Base-by-base conservation (phyloP, 441 rosid genomes). In the Gossypium schwendimanii region DNA sequence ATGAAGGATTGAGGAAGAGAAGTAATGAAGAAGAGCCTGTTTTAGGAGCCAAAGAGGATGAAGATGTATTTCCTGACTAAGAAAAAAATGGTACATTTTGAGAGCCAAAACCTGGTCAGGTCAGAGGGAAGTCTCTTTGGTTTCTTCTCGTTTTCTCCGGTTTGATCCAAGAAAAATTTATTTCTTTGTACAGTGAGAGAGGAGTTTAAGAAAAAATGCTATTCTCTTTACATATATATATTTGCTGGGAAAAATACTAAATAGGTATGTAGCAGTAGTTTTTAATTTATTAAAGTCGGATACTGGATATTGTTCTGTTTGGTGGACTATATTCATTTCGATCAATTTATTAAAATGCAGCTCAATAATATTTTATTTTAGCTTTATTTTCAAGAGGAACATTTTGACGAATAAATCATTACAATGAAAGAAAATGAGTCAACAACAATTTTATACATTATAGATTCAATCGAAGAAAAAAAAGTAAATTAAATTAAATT, bases 141-240 rank as follows among this genome's bases (percentile, higher is more conserved):
- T 57, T 23, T 57, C 62, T 57, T 61, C 66, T 33, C 23, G 18
- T 44, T 63, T 33, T 17, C 67, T 63, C 26, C 5, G 8, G 26
- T 36, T 36, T 44, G 12, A 9, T 36, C 67, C 24, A 36, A 0
- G n/a, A 36, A 17, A 14, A 14, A 3, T 3, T 47, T 63, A 60
- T 61, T 70, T 8, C 59, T 70, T 26, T 79, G 87, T 77, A 77
- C 80, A 77, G 79, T 21, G 52, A 67, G 18, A 52, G 55, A 3
- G 54, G 65, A 55, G 67, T 72, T 66, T 7, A 28, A 64, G 44
- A 39, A 39, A 75, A 70, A 66, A 61, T 55, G 75, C 81, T 79
- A 79, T 24, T 84, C 84, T 82, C 75, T 57, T 6, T 7, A 36
- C 9, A 1, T 0, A 82, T 79, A 85, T 63, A 59, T 23, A 57